Percentiles rank a stretch among this genome's conserved stretches.
Evolutionary conservation across 225 moss, liverwort and hornwort genomes (phyloP).

Genomic region (Marchantia paleacea): DNA sequence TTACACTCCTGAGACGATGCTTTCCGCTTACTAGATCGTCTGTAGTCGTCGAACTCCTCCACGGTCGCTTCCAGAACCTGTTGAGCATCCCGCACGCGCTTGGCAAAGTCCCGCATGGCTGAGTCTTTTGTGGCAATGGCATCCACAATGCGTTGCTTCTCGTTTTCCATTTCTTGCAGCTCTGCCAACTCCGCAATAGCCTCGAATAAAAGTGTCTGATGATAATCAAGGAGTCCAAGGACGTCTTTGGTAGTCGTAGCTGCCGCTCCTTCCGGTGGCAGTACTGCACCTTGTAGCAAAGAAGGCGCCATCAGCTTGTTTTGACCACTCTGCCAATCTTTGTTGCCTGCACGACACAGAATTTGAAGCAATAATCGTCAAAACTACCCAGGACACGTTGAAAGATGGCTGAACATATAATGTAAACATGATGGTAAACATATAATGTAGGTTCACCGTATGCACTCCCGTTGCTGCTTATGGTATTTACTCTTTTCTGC

Average conservation of each 20-base stretch:
- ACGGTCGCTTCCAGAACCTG: constrained; percentile 75
- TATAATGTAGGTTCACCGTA: no score
- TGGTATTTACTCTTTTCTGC: no score
- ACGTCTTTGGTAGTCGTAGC: constrained; percentile 68
- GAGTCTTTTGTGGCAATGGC: constrained; percentile 70
- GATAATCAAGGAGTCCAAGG: constrained; percentile 60
- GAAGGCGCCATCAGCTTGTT: constrained; percentile 61
- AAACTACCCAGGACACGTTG: background rate
- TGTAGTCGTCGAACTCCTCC: constrained; percentile 69
- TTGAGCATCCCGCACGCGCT: constrained; percentile 79
- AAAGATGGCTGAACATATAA: background rate
- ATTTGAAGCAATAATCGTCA: background rate
- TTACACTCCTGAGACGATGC: constrained; percentile 2
- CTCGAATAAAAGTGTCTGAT: constrained; percentile 71
- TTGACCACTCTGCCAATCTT: constrained; percentile 77
- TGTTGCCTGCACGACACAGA: constrained; percentile 51
- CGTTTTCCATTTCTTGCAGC: constrained; percentile 75
- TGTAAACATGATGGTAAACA: background rate
- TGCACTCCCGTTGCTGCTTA: no score
- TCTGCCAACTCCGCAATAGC: constrained; percentile 69
- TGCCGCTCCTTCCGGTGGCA: constrained; percentile 72
- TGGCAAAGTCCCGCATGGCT: constrained; percentile 73
- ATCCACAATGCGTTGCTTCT: constrained; percentile 69
- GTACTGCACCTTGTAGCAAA: constrained; percentile 57
- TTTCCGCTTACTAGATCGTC: constrained; percentile 33